A percentile compares a stretch with the other conserved stretches of the same genome.
Conservation (phyloP, 2,329 filamentous ascomycete genomes). For the Aspergillus calidoustus region DNA sequence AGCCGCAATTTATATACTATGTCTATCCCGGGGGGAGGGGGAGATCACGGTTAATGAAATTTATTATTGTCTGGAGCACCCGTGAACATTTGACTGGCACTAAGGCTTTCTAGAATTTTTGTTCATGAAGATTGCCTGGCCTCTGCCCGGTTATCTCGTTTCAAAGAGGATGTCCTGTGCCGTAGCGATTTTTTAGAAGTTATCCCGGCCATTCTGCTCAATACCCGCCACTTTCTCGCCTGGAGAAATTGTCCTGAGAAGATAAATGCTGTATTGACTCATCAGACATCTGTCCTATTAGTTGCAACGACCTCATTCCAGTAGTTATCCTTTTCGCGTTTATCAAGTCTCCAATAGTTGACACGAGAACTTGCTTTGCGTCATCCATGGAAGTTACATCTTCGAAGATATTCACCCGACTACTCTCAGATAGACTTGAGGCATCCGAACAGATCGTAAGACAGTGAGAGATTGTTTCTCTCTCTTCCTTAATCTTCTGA, state of each 20-base stretch:
- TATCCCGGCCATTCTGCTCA: neutral
- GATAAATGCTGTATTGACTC: constrained; percentile 36
- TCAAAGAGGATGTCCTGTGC: neutral
- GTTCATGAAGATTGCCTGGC: neutral
- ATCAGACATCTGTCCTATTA: constrained; percentile 39
- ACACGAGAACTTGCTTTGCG: constrained; percentile 36
- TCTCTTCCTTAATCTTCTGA: constrained; percentile 33
- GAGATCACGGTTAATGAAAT: too few species aligned
- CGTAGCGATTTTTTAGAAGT: too few species aligned
- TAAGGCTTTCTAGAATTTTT: too few species aligned
- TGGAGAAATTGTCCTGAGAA: neutral
- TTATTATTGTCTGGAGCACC: too few species aligned
- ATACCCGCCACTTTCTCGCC: neutral
- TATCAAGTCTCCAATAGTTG: constrained; percentile 38
- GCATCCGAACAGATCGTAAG: constrained; percentile 26
- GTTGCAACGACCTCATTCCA: constrained; percentile 42
- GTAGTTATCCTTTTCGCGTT: constrained; percentile 35
- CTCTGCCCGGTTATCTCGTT: neutral
- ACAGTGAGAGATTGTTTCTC: constrained; percentile 25
- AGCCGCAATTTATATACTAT: too few species aligned
- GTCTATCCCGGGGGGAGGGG: too few species aligned
- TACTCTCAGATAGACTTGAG: constrained; percentile 30
- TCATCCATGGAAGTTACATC: constrained; percentile 35
- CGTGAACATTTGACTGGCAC: too few species aligned
- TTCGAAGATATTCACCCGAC: constrained; percentile 35